Evolutionary conservation across 139 green algal species (phyloP).

Genomic region (Chlamydomonas sp.): DNA sequence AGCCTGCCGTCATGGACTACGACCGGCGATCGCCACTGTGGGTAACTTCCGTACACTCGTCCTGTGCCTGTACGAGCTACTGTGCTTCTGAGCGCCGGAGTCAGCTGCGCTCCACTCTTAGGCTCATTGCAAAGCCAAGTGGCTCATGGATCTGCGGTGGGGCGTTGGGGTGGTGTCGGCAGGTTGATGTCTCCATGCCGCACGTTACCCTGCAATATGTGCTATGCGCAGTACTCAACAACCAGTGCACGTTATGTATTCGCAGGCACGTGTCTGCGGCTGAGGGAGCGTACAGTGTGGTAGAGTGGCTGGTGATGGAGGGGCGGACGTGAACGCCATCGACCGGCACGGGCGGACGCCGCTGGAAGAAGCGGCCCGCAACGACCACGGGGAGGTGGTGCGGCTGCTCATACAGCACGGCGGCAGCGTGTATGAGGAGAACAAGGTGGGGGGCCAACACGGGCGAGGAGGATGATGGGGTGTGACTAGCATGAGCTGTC

Average conservation of each 20-base stretch:
- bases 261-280: constrained; percentile 84
- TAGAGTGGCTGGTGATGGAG: constrained; percentile 85
- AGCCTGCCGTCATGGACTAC: constrained; percentile 85
- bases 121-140: too few relatives aligned
- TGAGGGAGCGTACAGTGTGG: constrained; percentile 81
- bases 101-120: too few relatives aligned
- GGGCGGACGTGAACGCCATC: constrained; percentile 72
- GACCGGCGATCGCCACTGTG: constrained; percentile 88
- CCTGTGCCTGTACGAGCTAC: neutral
- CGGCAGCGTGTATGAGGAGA: constrained; percentile 71
- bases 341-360: constrained; percentile 88
- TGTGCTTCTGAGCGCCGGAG: too few relatives aligned
- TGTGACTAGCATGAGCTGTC: neutral
- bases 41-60: constrained; percentile 20
- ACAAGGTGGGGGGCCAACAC: constrained; percentile 45
- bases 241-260: too few relatives aligned
- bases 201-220: too few relatives aligned
- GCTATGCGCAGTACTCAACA: too few relatives aligned
- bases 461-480: neutral
- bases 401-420: constrained; percentile 75
- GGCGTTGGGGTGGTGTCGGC: too few relatives aligned
- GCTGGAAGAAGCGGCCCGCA: constrained; percentile 87
- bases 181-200: too few relatives aligned
- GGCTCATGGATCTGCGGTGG: too few relatives aligned
- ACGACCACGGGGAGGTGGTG: constrained; percentile 82